Evolutionary conservation across 345 rosid genomes (phyloP).

Genomic region (Rhizophora mangle): DNA sequence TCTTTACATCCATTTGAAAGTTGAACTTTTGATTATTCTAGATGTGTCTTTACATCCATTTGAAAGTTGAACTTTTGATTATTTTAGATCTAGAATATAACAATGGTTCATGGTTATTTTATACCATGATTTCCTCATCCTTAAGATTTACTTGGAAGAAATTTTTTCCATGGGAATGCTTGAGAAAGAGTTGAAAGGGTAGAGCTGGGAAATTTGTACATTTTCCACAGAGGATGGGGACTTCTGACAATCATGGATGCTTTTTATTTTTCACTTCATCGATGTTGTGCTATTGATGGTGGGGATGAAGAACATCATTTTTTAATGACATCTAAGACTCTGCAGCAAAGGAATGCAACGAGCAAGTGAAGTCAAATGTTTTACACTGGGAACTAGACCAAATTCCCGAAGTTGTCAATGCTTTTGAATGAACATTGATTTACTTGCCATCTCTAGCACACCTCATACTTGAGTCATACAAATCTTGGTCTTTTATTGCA

Average conservation of each 20-base stretch:
- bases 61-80: neutral
- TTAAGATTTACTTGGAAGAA: neutral
- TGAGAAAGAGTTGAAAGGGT: neutral
- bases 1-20: neutral
- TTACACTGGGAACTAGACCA: no score
- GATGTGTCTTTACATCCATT: neutral
- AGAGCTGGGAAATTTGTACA: neutral
- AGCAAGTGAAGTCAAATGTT: no score
- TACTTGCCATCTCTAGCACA: no score
- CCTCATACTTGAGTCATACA: neutral
- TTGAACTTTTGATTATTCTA: neutral
- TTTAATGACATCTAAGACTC: neutral
- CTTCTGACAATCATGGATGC: neutral
- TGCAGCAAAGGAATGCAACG: no score
- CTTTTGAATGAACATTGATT: neutral
- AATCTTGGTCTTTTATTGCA: constrained; percentile 25
- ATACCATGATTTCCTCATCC: neutral
- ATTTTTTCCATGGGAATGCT: no score
- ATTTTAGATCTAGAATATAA: neutral
- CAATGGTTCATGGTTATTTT: neutral
- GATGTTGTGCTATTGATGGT: neutral
- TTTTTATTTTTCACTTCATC: neutral
- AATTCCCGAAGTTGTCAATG: no score
- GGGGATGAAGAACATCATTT: neutral
- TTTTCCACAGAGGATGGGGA: neutral